Conservation (phyloP, 202 grass and related monocot species). For the Musa balbisiana region DNA sequence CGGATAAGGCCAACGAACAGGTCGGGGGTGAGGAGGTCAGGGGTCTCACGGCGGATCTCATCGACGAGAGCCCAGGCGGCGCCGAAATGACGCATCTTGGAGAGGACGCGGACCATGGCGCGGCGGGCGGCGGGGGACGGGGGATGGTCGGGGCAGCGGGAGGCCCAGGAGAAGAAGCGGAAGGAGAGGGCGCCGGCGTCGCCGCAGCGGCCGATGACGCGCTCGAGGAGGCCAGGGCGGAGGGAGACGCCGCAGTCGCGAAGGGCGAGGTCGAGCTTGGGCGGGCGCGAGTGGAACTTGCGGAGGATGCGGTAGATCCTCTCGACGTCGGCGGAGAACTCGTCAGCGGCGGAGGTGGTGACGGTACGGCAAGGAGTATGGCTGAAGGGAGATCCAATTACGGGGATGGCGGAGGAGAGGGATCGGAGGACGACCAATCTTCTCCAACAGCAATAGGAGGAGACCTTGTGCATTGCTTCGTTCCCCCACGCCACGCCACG, state of each 20-base stretch:
- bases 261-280: constrained; percentile 42
- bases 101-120: constrained; percentile 51
- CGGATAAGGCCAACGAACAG: constrained; percentile 64
- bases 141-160: constrained; percentile 32
- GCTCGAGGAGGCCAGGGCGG: constrained; percentile 54
- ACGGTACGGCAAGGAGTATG: background rate
- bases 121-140: constrained; percentile 44
- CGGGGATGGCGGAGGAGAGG: constrained; percentile 12
- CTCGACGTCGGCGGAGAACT: constrained; percentile 39
- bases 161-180: constrained; percentile 58
- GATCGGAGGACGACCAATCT: background rate
- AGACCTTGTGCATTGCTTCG: background rate
- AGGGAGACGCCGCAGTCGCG: constrained; percentile 46
- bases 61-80: constrained; percentile 51
- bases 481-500: background rate
- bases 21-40: constrained; percentile 51
- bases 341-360: constrained; percentile 24
- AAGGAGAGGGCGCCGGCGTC: constrained; percentile 46
- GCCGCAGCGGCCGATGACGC: constrained; percentile 61
- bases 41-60: constrained; percentile 60
- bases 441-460: background rate
- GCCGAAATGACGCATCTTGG: constrained; percentile 52
- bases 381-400: background rate
- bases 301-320: constrained; percentile 54
- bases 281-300: constrained; percentile 43